A percentile compares a stretch with the other conserved stretches of the same genome.
phyloP scores from a whole-genome alignment of 1,284 basidiomycete species.

The Cystobasidiaceae sp. region DNA sequence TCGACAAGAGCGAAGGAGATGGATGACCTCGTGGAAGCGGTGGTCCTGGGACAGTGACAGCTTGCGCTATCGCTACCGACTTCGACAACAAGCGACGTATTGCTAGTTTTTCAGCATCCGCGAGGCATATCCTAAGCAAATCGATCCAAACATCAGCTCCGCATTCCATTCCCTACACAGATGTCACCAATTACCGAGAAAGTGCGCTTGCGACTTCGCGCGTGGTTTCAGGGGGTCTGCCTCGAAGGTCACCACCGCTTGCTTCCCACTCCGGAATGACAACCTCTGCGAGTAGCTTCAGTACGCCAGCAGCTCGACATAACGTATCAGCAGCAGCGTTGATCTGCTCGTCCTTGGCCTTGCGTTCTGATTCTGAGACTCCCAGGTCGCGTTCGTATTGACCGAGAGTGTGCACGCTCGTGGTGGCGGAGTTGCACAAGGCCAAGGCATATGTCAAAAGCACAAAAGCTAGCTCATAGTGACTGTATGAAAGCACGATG shows the following conservation, averaged over 20 bases:
- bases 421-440: constrained; percentile 73
- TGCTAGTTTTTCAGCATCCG: constrained; percentile 88
- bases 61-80: constrained; percentile 63
- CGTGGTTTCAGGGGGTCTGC: constrained; percentile 66
- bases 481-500: constrained; percentile 28
- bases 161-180: too few relatives aligned
- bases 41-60: constrained; percentile 76
- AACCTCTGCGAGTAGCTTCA: constrained; percentile 63
- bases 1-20: constrained; percentile 79
- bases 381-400: constrained; percentile 67
- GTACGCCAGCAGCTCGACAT: constrained; percentile 76
- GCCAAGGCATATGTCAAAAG: constrained; percentile 78
- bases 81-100: constrained; percentile 85
- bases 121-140: constrained; percentile 75
- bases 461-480: constrained; percentile 68
- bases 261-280: constrained; percentile 67
- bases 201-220: constrained; percentile 70
- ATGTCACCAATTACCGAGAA: constrained; percentile 68
- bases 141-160: too few relatives aligned
- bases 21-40: constrained; percentile 91
- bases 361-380: constrained; percentile 65
- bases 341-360: constrained; percentile 73
- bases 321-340: constrained; percentile 75
- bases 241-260: constrained; percentile 45
- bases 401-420: constrained; percentile 66